Percentiles rank a stretch among this genome's conserved stretches.
Evolutionary conservation across 2,329 filamentous ascomycete genomes (phyloP).

Genomic region (Tricladium varicosporioides): DNA sequence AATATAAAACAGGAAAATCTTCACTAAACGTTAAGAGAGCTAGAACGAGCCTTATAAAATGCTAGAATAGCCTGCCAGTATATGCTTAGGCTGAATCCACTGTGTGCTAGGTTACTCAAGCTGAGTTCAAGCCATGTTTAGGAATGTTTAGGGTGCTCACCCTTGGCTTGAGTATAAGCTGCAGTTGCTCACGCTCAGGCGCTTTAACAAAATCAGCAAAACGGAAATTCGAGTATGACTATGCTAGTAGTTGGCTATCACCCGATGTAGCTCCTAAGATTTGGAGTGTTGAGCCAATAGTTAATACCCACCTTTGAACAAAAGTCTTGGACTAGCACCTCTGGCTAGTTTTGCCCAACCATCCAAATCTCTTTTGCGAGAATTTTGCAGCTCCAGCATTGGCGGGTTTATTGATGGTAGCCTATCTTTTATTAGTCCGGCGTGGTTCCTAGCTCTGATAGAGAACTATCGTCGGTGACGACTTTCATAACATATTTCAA

Average conservation of each 20-base stretch:
- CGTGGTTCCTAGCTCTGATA: constrained; percentile 4
- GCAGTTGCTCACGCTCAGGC: too few relatives aligned
- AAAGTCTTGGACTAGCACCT: constrained; percentile 25
- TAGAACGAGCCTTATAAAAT: too few relatives aligned
- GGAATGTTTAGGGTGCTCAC: too few relatives aligned
- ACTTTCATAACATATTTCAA: constrained; percentile 41
- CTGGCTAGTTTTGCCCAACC: constrained; percentile 35
- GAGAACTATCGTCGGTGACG: constrained; percentile 9
- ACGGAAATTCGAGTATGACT: too few relatives aligned
- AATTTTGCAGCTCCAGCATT: constrained; percentile 36
- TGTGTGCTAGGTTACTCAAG: too few relatives aligned
- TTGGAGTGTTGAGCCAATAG: background rate
- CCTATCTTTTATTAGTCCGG: constrained; percentile 3
- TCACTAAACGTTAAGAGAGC: too few relatives aligned
- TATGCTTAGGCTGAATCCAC: too few relatives aligned
- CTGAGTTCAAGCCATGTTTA: too few relatives aligned
- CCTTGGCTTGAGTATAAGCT: too few relatives aligned
- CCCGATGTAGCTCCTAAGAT: constrained; percentile 7
- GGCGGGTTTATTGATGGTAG: constrained; percentile 30
- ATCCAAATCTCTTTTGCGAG: constrained; percentile 32
- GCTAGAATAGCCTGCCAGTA: too few relatives aligned
- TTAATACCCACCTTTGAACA: constrained; percentile 1
- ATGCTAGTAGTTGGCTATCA: background rate
- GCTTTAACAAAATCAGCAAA: too few relatives aligned
- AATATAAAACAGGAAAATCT: too few relatives aligned